Percentiles rank a stretch among this genome's conserved stretches.
These are phyloP conservation scores for Colletotrichum sidae DNA, from an alignment of 2,329 filamentous ascomycete genomes.

Conservation along the genomic window DNA sequence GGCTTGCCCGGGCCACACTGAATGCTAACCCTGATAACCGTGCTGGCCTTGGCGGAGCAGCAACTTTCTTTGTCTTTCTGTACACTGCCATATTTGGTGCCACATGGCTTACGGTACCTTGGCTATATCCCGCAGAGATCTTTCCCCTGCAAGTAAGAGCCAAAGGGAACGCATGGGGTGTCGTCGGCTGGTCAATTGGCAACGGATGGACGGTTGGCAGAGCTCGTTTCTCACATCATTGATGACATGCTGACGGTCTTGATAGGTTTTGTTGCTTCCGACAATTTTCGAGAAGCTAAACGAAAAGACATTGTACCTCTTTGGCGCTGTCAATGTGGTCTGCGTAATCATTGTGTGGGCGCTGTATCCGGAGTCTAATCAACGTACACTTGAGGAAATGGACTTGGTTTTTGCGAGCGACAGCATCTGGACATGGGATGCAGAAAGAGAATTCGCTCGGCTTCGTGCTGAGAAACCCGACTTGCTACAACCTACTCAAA, in stretches of 20 bases:
- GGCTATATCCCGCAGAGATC: conserved; percentile 79
- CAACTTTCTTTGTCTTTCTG: conserved; percentile 76
- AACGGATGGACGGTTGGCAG: conserved; percentile 67
- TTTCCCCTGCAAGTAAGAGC: conserved; percentile 78
- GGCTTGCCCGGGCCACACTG: conserved; percentile 65
- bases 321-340: conserved; percentile 74
- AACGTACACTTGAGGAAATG: conserved; percentile 81
- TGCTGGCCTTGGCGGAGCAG: conserved; percentile 70
- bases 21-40: conserved; percentile 54
- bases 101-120: conserved; percentile 64
- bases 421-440: conserved; percentile 78
- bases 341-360: conserved; percentile 79
- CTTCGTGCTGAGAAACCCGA: conserved; percentile 65
- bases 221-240: background rate
- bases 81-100: conserved; percentile 56
- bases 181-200: conserved; percentile 81
- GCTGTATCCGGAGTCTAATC: conserved; percentile 79
- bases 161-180: conserved; percentile 81
- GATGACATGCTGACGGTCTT: background rate
- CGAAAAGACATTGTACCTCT: conserved; percentile 81
- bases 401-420: conserved; percentile 77
- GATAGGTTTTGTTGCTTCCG: conserved; percentile 60
- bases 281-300: conserved; percentile 73
- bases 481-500: background rate
- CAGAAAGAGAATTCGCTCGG: conserved; percentile 72